Base-by-base conservation (phyloP, 176 grass and related monocot genomes). In the Triticum turgidum region DNA sequence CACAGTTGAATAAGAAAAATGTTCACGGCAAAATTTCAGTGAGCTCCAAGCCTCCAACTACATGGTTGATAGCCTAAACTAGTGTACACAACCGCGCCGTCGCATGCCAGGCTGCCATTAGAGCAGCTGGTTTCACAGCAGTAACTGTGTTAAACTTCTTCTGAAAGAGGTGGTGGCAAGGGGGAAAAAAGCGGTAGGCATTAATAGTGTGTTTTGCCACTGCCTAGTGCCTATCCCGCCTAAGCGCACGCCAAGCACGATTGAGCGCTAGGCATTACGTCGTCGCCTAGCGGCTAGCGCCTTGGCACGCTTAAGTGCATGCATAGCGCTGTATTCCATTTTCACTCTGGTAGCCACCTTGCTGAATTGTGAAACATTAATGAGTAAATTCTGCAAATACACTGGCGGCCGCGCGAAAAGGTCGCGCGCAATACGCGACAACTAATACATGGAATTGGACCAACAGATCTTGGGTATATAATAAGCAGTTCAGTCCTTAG, bases 11-110 rank as follows among this genome's bases (percentile, higher is more conserved):
- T 34, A 79, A 73, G 38, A 7, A 11, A 78, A 42, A 32, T 29
- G 83, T 41, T 65, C 17, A 18, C 33, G 42, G 9, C n/a, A 44
- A 12, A 14, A 84, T 67, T 7, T 32, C 49, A 71, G 69, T 71
- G 73, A 15, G 25, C 33, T 61, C 21, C 69, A 41, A 42, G 29
- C 15, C 33, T 61, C 27, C 37, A 41, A 41, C 39, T 30, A 38
- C 61, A 84, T 10, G 29, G 41, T 80, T 38, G 17, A 59, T 47
- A 44, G 82, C 44, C 56, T 76, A 81, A 49, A 74, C 38, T 64
- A 89, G 34, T 77, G 29, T 30, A 77, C 20, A 71, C 20, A 4
- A 61, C 32, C 20, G 8, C 14, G 6, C 18, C 25, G 27, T 51
- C 51, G 29, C 54, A 69, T 73, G 76, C 39, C 51, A 80, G 25